Conservation (phyloP, 768 basidiomycete genomes). For the Rhizopogon salebrosus region DNA sequence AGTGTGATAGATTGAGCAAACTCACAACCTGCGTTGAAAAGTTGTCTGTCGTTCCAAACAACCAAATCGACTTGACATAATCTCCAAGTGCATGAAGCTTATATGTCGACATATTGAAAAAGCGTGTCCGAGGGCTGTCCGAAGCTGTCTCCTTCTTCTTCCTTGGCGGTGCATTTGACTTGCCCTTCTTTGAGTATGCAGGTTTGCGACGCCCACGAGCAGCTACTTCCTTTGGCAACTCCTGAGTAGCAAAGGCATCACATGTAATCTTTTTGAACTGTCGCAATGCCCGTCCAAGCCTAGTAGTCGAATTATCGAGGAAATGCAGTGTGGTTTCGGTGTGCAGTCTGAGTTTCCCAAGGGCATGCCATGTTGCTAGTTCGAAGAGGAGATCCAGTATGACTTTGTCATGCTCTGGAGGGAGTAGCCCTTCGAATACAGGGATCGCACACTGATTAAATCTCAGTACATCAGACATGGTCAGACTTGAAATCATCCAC, state of each 20-base stretch:
- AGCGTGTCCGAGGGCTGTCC: not conserved
- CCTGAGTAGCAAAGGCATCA: slow-evolving; percentile 19
- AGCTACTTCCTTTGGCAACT: slow-evolving; percentile 33
- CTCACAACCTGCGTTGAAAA: slow-evolving; percentile 29
- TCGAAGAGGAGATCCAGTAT: not conserved
- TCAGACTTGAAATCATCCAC: not conserved
- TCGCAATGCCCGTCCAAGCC: slow-evolving; percentile 12
- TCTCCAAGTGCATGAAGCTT: slow-evolving; percentile 10
- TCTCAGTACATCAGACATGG: not conserved
- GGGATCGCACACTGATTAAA: slow-evolving; percentile 27
- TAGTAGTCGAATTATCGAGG: slow-evolving; percentile 4
- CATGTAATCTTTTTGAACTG: slow-evolving; percentile 24
- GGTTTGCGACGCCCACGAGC: slow-evolving; percentile 18
- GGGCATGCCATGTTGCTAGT: slow-evolving; percentile 14
- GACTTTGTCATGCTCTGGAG: not conserved
- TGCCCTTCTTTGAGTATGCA: not conserved
- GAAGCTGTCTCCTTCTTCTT: not conserved
- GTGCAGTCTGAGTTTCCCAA: slow-evolving; percentile 13
- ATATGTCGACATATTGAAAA: slow-evolving; percentile 7
- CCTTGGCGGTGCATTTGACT: not conserved
- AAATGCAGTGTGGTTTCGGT: slow-evolving; percentile 8
- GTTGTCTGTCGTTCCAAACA: slow-evolving; percentile 29
- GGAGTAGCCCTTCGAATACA: slow-evolving; percentile 32
- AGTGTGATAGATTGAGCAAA: not conserved
- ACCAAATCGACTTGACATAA: not conserved